Evolutionary conservation across 202 grass and related monocot genomes (phyloP).

Genomic region (Setaria italica): DNA sequence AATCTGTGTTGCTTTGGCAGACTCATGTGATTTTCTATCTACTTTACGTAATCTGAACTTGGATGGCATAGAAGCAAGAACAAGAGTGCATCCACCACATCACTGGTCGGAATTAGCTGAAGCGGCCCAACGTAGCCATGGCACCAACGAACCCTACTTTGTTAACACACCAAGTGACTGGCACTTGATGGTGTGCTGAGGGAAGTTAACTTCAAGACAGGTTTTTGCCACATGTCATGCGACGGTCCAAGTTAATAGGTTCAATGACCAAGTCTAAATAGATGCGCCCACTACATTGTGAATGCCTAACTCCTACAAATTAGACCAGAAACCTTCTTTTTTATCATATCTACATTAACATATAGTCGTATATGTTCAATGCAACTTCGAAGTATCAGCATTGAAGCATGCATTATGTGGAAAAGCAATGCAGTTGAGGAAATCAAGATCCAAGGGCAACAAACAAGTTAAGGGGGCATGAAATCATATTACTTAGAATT

Average conservation of each 20-base stretch:
- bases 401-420: neutral
- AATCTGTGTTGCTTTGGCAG: neutral
- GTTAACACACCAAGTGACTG: neutral
- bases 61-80: neutral
- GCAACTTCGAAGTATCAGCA: neutral
- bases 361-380: neutral
- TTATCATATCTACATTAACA: neutral
- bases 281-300: neutral
- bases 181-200: neutral
- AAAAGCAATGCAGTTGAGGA: neutral
- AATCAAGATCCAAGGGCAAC: neutral
- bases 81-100: neutral
- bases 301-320: neutral
- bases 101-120: neutral
- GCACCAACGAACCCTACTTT: neutral
- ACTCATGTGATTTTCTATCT: neutral
- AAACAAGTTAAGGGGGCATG: neutral
- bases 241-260: neutral
- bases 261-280: neutral
- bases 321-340: neutral
- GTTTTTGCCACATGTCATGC: neutral
- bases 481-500: no score
- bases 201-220: neutral
- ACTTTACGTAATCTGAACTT: neutral
- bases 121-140: neutral